A percentile compares a stretch with the other conserved stretches of the same genome.
These are phyloP conservation scores for Eutypa lata DNA, from an alignment of 2,329 filamentous ascomycete genomes.

Conservation along the genomic window DNA sequence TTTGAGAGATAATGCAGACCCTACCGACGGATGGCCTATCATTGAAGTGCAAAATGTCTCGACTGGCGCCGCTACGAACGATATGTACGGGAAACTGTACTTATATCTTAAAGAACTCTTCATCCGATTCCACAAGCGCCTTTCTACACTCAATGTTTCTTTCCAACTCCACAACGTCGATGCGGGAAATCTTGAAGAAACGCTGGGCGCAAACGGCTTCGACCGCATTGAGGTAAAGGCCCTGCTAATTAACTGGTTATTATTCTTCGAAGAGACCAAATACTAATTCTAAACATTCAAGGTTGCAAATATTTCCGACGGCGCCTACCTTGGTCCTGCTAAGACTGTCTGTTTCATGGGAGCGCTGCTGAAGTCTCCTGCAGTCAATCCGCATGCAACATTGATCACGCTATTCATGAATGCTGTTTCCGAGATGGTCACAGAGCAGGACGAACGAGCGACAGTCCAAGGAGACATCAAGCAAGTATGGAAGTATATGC, in stretches of 20 bases:
- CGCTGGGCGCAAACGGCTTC: too few relatives aligned
- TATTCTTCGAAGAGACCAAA: background rate
- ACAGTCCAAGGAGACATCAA: too few relatives aligned
- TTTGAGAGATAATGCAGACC: constrained; percentile 33
- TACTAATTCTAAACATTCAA: constrained; percentile 17
- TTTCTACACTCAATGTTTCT: too few relatives aligned
- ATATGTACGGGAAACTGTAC: constrained; percentile 37
- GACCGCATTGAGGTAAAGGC: constrained; percentile 36
- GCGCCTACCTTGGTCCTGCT: constrained; percentile 27
- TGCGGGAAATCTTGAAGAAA: too few relatives aligned
- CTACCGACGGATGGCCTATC: constrained; percentile 32
- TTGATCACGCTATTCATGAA: constrained; percentile 39
- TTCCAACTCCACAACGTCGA: too few relatives aligned
- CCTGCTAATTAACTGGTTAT: background rate
- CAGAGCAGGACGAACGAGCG: too few relatives aligned
- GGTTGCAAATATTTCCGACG: constrained; percentile 38
- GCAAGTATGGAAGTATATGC: constrained; percentile 10
- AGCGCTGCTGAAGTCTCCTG: constrained; percentile 29
- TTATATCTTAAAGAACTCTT: constrained; percentile 29
- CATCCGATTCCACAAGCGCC: constrained; percentile 28
- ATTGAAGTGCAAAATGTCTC: constrained; percentile 20
- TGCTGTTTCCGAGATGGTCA: constrained; percentile 19
- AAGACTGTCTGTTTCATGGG: constrained; percentile 24
- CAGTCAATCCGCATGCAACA: constrained; percentile 35
- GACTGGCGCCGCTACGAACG: constrained; percentile 23